A percentile compares a stretch with the other conserved stretches of the same genome.
These are phyloP conservation scores for Wakefieldia striispora DNA, from an alignment of 768 basidiomycete genomes.

Conservation along the genomic window DNA sequence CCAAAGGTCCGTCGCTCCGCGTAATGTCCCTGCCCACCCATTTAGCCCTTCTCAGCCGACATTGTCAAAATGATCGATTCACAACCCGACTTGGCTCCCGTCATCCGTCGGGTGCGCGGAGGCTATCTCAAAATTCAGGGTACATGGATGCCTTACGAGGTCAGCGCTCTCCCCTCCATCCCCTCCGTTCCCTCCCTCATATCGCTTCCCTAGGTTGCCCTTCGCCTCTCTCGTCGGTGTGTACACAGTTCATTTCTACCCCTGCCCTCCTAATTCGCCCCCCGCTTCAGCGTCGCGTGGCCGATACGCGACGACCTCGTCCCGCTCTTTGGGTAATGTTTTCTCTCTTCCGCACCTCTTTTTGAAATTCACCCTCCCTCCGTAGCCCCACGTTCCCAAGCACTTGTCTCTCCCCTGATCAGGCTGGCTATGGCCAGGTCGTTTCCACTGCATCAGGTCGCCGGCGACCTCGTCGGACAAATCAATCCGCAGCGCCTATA, in stretches of 20 bases:
- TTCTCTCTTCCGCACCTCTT: neutral
- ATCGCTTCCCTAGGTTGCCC: slow-evolving; percentile 57
- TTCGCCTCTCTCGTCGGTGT: slow-evolving; percentile 76
- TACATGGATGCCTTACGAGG: slow-evolving; percentile 93
- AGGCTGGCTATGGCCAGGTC: slow-evolving; percentile 84
- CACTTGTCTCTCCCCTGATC: slow-evolving; percentile 81
- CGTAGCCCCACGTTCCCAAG: slow-evolving; percentile 77
- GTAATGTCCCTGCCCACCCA: slow-evolving; percentile 9
- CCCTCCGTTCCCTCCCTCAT: slow-evolving; percentile 20
- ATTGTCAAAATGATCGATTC: slow-evolving; percentile 93
- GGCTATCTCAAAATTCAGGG: slow-evolving; percentile 92
- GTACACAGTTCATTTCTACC: slow-evolving; percentile 27
- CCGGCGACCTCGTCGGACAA: slow-evolving; percentile 56
- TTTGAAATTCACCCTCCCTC: slow-evolving; percentile 18
- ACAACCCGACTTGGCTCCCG: slow-evolving; percentile 80
- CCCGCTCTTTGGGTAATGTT: slow-evolving; percentile 79
- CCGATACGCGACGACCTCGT: slow-evolving; percentile 81
- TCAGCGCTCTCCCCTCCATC: slow-evolving; percentile 31
- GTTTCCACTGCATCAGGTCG: slow-evolving; percentile 59
- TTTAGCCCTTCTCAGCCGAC: slow-evolving; percentile 56
- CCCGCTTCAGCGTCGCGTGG: slow-evolving; percentile 71
- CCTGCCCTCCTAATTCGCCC: slow-evolving; percentile 12
- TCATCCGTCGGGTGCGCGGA: slow-evolving; percentile 81
- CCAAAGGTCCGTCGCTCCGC: slow-evolving; percentile 60
- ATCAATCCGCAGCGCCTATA: slow-evolving; percentile 37